A percentile compares a stretch with the other conserved stretches of the same genome.
phyloP scores from a whole-genome alignment of 2,329 filamentous ascomycete species.

The Phoma herbarum region DNA sequence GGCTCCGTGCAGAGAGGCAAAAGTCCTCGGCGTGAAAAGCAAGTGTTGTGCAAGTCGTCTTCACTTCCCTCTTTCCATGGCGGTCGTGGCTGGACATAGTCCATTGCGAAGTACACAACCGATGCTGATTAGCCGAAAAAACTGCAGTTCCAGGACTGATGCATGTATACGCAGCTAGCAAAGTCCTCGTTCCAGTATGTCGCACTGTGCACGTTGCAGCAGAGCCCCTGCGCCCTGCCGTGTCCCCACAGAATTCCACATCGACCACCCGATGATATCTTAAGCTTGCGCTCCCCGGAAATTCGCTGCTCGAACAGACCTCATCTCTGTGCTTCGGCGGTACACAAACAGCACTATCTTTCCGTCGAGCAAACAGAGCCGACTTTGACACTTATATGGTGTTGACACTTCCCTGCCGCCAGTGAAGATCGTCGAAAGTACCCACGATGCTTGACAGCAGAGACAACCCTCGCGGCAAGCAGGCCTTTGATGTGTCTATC shows the following conservation, averaged over 20 bases:
- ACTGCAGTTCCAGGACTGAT: conserved; percentile 2
- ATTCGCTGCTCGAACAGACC: conserved; percentile 5
- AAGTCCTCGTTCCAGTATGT: conserved; percentile 15
- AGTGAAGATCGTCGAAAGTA: conserved; percentile 7
- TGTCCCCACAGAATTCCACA: conserved; percentile 15
- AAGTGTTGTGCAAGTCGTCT: neutral
- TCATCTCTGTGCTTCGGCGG: neutral
- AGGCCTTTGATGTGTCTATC: conserved; percentile 35
- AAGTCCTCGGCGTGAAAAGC: neutral
- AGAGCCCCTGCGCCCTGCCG: conserved; percentile 17
- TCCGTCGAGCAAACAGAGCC: neutral
- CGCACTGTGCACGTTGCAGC: conserved; percentile 22
- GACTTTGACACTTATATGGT: conserved; percentile 1
- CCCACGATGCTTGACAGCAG: conserved; percentile 17
- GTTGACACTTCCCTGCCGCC: neutral
- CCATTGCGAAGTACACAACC: neutral
- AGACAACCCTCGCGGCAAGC: conserved; percentile 35
- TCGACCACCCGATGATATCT: conserved; percentile 11
- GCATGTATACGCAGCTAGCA: conserved; percentile 5
- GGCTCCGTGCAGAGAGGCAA: conserved; percentile 3
- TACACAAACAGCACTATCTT: neutral
- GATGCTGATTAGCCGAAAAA: neutral
- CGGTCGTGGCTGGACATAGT: neutral
- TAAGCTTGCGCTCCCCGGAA: conserved; percentile 14
- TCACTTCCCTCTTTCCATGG: neutral